phyloP scores from a whole-genome alignment of 2,329 filamentous ascomycete genomes.

The Sporothrix protearum region DNA sequence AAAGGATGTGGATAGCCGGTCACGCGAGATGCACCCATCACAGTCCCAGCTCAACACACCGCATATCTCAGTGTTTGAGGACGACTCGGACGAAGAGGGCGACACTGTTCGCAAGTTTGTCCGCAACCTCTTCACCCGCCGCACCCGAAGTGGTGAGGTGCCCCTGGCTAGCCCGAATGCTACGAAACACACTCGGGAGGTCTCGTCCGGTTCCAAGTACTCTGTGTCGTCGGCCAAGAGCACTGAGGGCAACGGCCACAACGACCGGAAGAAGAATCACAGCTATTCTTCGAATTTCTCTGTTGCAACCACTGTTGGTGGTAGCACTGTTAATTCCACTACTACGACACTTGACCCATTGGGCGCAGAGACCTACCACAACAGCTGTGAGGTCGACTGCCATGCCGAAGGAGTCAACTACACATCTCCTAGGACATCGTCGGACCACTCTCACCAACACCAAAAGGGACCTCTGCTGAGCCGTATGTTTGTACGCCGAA shows the following conservation, averaged over 20 bases:
- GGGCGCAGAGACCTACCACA: not conserved
- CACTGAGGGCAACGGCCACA: not conserved
- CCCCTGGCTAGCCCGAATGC: not conserved
- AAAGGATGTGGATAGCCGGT: not conserved
- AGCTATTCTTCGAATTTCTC: slow-evolving; percentile 24
- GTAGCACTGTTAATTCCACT: not conserved
- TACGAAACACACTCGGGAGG: not conserved
- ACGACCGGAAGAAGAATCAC: slow-evolving; percentile 24
- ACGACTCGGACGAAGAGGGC: slow-evolving; percentile 29
- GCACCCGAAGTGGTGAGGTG: slow-evolving; percentile 22
- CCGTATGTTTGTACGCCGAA: slow-evolving; percentile 30
- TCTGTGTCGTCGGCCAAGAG: slow-evolving; percentile 5
- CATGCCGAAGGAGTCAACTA: not conserved
- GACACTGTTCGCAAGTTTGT: slow-evolving; percentile 27
- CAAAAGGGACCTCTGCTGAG: slow-evolving; percentile 25
- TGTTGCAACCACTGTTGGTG: slow-evolving; percentile 13
- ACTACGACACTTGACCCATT: not conserved
- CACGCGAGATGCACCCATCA: not conserved
- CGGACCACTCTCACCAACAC: slow-evolving; percentile 5
- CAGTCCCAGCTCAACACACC: not conserved
- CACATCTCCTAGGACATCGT: slow-evolving; percentile 14
- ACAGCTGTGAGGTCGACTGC: not conserved
- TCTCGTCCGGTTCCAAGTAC: not conserved
- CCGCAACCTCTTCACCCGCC: slow-evolving; percentile 26
- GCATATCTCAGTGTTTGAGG: slow-evolving; percentile 27